A percentile compares a stretch with the other conserved stretches of the same genome.
These are phyloP conservation scores for Xylaria sp. DNA, from an alignment of 2,329 filamentous ascomycete species.

Conservation along the genomic window DNA sequence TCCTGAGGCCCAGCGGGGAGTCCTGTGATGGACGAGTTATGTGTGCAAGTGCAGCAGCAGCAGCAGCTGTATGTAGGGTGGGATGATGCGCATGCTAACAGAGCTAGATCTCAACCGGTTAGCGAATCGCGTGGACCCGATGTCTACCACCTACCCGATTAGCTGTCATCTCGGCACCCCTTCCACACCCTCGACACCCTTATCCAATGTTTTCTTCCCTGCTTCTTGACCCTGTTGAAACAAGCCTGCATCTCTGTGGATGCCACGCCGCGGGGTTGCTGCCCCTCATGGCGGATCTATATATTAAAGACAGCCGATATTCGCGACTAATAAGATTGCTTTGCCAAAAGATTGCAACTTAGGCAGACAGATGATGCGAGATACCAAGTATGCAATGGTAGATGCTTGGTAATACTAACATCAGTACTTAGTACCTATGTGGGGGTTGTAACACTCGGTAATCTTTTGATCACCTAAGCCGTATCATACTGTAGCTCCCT, in stretches of 20 bases:
- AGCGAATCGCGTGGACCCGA: conserved; percentile 23
- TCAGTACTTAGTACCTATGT: not conserved
- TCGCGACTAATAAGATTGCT: conserved; percentile 24
- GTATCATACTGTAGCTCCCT: not conserved
- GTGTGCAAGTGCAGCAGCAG: conserved; percentile 17
- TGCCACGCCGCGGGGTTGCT: conserved; percentile 16
- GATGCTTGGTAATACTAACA: not conserved
- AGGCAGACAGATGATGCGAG: not conserved
- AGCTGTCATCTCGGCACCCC: not conserved
- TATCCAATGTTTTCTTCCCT: conserved; percentile 9
- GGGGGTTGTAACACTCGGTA: not conserved
- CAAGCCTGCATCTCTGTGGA: conserved; percentile 13
- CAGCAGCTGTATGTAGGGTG: conserved; percentile 24
- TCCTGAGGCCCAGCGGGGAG: conserved; percentile 15
- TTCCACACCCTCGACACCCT: conserved; percentile 31
- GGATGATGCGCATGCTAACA: conserved; percentile 34
- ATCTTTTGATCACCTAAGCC: not conserved
- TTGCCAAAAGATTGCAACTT: not conserved
- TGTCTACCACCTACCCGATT: conserved; percentile 30
- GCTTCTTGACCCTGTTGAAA: conserved; percentile 25
- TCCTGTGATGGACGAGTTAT: conserved; percentile 35
- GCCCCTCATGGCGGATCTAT: not conserved
- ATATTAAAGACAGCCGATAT: conserved; percentile 26
- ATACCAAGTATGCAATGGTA: not conserved
- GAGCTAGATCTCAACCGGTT: conserved; percentile 6